Percentiles rank a stretch among this genome's conserved stretches.
These are phyloP conservation scores for Solanum dulcamara DNA, from an alignment of 257 asterid species.

Conservation along the genomic window DNA sequence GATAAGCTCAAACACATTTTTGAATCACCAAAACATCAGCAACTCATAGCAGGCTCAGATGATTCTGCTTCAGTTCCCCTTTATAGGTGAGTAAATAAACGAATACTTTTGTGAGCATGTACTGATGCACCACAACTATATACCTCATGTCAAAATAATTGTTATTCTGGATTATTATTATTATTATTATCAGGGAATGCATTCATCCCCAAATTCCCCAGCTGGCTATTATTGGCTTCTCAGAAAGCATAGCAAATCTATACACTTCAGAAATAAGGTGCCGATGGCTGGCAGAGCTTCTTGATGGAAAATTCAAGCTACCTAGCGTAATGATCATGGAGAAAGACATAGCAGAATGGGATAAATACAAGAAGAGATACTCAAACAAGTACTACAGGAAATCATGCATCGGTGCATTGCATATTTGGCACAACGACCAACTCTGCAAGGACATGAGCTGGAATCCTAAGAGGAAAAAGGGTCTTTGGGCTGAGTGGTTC, in stretches of 20 bases:
- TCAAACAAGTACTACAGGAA: slow-evolving; percentile 22
- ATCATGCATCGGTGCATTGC: slow-evolving; percentile 25
- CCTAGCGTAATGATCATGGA: slow-evolving; percentile 42
- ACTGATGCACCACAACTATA: background rate
- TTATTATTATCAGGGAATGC: background rate
- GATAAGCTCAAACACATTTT: slow-evolving; percentile 29
- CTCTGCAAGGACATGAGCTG: slow-evolving; percentile 51
- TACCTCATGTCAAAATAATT: background rate
- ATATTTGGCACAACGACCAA: slow-evolving; percentile 42
- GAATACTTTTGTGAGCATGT: background rate
- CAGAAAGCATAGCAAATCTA: background rate
- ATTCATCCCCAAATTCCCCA: background rate
- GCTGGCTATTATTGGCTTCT: background rate
- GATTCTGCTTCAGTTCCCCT: slow-evolving; percentile 14
- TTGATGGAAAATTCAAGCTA: slow-evolving; percentile 33
- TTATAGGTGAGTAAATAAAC: slow-evolving; percentile 18
- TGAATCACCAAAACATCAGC: slow-evolving; percentile 10
- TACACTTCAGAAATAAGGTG: slow-evolving; percentile 28
- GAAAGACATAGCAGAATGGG: slow-evolving; percentile 26
- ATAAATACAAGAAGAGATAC: slow-evolving; percentile 23
- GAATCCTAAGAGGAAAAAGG: slow-evolving; percentile 31
- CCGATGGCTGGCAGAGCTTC: slow-evolving; percentile 34
- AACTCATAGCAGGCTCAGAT: slow-evolving; percentile 11
- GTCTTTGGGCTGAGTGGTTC: slow-evolving; percentile 28
- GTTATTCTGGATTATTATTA: background rate